Base-by-base conservation (phyloP, 345 rosid species). In the Pistacia integerrima region DNA sequence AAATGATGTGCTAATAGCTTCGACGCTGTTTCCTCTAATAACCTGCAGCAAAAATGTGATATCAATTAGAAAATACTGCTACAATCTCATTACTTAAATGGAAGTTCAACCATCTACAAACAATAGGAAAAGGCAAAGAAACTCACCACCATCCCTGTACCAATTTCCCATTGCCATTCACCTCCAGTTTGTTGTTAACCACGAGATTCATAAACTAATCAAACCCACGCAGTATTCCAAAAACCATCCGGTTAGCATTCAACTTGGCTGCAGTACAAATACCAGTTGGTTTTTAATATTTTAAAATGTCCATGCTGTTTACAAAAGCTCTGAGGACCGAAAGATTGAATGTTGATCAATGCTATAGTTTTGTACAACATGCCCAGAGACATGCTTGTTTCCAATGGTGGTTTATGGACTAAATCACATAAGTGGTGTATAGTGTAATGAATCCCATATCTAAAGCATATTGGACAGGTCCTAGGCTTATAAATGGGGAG, bases 161-260 rank as follows among this genome's bases (percentile, higher is more conserved):
- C 97, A 38, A 52, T 86, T 83, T 85, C 49, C 88, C 94, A 65
- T 86, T 83, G 49, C 94, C 94, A 25, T 25, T 25, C 25, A 25
- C 25, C 25, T 90, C 92, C 41, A 90, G 86, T 0, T 93, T 90
- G 84, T 89, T 90, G 82, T 90, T 93, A 5, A 92, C 74, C 72
- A 92, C 97, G 64, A 92, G 85, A 80, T 90, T 92, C 97, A 92
- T 90, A 61, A 92, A 92, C 75, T 92, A 94, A 57, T 92, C 94
- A 64, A 92, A 92, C 36, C 97, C 97, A 35, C 97, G 91, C 49
- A 92, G 97, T 0, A 94, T 92, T 67, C 97, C 97, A 25, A 85
- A 85, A 51, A 92, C 88, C 94, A 90, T 86, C 73, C 97, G 67
- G 65, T 25, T 25, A 25, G 25, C 25, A 25, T 25, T 25, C 25